Conservation (phyloP, 306 rosid genomes). For the Casuarina cunninghamiana region DNA sequence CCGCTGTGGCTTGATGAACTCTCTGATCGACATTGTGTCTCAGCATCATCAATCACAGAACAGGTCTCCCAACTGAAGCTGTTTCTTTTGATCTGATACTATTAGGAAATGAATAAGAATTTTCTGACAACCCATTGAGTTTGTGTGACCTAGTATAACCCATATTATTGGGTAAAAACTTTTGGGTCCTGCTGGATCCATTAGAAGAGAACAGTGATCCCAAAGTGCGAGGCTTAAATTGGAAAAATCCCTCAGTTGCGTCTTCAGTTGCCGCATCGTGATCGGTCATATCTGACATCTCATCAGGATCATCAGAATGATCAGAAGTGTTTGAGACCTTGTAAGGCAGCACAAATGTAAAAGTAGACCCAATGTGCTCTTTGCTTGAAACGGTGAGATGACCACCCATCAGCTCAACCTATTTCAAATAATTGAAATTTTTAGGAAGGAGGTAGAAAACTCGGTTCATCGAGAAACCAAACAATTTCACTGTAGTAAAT, state of each 20-base stretch:
- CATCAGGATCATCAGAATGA: slow-evolving; percentile 69
- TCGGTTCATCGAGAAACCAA: neutral
- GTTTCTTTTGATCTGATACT: slow-evolving; percentile 33
- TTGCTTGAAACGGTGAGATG: slow-evolving; percentile 79
- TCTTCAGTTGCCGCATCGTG: slow-evolving; percentile 55
- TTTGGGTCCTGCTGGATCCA: slow-evolving; percentile 58
- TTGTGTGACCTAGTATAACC: slow-evolving; percentile 47
- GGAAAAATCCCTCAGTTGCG: slow-evolving; percentile 67
- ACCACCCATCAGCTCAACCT: slow-evolving; percentile 99
- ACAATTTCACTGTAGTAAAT: neutral
- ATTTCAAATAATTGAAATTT: slow-evolving; percentile 27
- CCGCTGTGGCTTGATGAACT: slow-evolving; percentile 33
- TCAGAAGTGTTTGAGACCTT: slow-evolving; percentile 63
- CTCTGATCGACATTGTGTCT: slow-evolving; percentile 41
- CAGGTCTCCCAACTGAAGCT: slow-evolving; percentile 41
- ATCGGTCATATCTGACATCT: slow-evolving; percentile 56
- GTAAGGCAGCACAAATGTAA: slow-evolving; percentile 86
- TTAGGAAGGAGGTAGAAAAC: neutral
- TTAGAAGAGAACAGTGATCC: slow-evolving; percentile 79
- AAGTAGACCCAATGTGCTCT: slow-evolving; percentile 79
- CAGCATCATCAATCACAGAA: slow-evolving; percentile 38
- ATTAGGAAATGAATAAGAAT: slow-evolving; percentile 38
- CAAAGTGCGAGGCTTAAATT: slow-evolving; percentile 85
- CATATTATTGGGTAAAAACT: slow-evolving; percentile 45
- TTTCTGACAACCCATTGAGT: slow-evolving; percentile 48